Conservation (phyloP, 164 flowering plant genomes). For the Magnolia kwangsiensis region DNA sequence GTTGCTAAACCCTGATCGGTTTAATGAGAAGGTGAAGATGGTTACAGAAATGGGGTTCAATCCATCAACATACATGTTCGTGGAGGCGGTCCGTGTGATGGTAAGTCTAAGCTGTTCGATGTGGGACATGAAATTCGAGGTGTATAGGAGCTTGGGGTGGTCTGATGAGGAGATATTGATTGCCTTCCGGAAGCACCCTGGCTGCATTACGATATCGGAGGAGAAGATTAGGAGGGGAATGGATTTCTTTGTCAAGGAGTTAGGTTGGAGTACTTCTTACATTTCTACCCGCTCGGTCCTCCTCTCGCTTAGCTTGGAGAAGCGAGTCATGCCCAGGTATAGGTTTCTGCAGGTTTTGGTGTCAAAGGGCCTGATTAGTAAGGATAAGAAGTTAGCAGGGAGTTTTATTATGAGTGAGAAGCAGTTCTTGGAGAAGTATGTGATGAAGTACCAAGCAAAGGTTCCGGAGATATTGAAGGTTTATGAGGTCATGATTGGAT, state of each 20-base stretch:
- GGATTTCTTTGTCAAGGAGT: constrained; percentile 9
- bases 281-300: background rate
- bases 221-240: constrained; percentile 8
- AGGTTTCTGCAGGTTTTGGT: constrained; percentile 2
- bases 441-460: background rate
- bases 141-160: constrained; percentile 14
- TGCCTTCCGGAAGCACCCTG: constrained; percentile 7
- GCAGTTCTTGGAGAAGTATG: background rate
- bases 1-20: background rate
- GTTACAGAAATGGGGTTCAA: constrained; percentile 11
- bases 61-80: constrained; percentile 3
- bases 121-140: constrained; percentile 11
- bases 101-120: constrained; percentile 1
- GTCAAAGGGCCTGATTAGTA: background rate
- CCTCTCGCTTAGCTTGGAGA: constrained; percentile 4
- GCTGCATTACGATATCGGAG: background rate
- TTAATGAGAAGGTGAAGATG: constrained; percentile 1
- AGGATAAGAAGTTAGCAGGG: background rate
- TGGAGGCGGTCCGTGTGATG: constrained; percentile 2
- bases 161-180: constrained; percentile 1
- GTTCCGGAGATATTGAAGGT: constrained; percentile 1
- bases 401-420: background rate
- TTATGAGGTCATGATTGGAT: background rate
- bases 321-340: constrained; percentile 8
- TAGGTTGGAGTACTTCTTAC: background rate